phyloP scores from a whole-genome alignment of 2,329 filamentous ascomycete genomes.

The Fusarium denticulatum region DNA sequence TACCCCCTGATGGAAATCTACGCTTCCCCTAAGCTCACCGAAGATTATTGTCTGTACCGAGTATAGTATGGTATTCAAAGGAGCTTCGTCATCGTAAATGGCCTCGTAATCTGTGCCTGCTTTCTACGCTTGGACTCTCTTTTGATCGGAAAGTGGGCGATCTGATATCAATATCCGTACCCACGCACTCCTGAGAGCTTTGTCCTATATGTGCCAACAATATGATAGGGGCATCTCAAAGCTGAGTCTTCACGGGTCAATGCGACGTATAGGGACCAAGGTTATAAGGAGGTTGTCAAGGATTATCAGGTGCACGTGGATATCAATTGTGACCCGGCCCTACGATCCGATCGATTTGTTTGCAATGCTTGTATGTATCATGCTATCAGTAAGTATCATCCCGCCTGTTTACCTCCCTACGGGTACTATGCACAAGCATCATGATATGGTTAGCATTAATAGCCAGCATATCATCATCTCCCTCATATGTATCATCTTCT shows the following conservation, averaged over 20 bases:
- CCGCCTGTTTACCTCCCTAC: not conserved
- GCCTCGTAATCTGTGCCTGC: not conserved
- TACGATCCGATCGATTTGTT: conserved; percentile 5
- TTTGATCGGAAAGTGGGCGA: conserved; percentile 1
- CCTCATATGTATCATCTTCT: not conserved
- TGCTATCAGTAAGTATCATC: not conserved
- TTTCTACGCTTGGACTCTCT: not conserved
- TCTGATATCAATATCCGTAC: not conserved
- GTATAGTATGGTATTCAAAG: not conserved
- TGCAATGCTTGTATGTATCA: not conserved
- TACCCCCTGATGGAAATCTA: not conserved
- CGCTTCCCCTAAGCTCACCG: not conserved
- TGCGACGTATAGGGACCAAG: not conserved
- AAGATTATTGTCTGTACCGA: not conserved
- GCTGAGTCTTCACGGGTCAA: not conserved
- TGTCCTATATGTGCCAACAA: not conserved
- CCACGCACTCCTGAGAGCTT: not conserved
- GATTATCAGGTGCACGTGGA: not conserved
- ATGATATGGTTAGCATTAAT: not conserved
- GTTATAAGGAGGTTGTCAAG: not conserved
- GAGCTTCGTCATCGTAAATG: not conserved
- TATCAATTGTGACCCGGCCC: not conserved
- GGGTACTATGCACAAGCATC: not conserved
- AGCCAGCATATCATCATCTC: not conserved
- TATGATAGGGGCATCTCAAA: not conserved